phyloP scores from a whole-genome alignment of 108 stramenopile species.

The Cylindrotheca closterium region DNA sequence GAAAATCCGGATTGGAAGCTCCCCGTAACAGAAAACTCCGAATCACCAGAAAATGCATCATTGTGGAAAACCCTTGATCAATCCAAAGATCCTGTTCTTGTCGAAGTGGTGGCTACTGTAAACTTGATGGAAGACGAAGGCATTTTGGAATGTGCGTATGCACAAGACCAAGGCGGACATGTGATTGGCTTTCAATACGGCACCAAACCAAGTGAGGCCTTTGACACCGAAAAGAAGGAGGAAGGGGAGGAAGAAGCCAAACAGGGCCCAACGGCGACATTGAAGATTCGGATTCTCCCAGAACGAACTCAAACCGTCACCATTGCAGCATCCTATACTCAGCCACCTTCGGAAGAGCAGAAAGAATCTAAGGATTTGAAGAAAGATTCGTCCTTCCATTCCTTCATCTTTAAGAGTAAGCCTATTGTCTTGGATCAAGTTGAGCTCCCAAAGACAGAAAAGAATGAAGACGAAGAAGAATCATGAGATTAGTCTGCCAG shows the following conservation, averaged over 20 bases:
- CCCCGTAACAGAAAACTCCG: neutral
- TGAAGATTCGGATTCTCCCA: slow-evolving; percentile 20
- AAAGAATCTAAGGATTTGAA: neutral
- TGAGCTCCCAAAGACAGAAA: neutral
- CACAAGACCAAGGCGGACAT: slow-evolving; percentile 70
- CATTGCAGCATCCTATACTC: slow-evolving; percentile 30
- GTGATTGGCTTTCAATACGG: slow-evolving; percentile 73
- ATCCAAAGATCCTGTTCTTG: slow-evolving; percentile 50
- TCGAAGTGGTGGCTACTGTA: slow-evolving; percentile 40
- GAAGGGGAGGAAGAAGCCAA: slow-evolving; percentile 1
- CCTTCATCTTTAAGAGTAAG: slow-evolving; percentile 28
- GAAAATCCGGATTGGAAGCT: slow-evolving; percentile 20
- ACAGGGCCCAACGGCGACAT: slow-evolving; percentile 4
- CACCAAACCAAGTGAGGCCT: slow-evolving; percentile 30
- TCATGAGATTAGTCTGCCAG: too few relatives aligned
- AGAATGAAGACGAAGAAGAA: neutral
- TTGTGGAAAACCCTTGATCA: slow-evolving; percentile 40
- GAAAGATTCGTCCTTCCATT: slow-evolving; percentile 15
- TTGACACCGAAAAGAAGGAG: neutral
- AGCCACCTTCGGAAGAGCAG: neutral
- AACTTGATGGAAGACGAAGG: slow-evolving; percentile 38
- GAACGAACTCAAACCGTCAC: slow-evolving; percentile 11
- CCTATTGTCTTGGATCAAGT: slow-evolving; percentile 14
- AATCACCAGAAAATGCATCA: slow-evolving; percentile 3
- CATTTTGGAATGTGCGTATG: slow-evolving; percentile 75